A percentile compares a stretch with the other conserved stretches of the same genome.
These are phyloP conservation scores for Sugiyamaella paludigena DNA, from an alignment of 1,139 yeast genomes.

Conservation along the genomic window DNA sequence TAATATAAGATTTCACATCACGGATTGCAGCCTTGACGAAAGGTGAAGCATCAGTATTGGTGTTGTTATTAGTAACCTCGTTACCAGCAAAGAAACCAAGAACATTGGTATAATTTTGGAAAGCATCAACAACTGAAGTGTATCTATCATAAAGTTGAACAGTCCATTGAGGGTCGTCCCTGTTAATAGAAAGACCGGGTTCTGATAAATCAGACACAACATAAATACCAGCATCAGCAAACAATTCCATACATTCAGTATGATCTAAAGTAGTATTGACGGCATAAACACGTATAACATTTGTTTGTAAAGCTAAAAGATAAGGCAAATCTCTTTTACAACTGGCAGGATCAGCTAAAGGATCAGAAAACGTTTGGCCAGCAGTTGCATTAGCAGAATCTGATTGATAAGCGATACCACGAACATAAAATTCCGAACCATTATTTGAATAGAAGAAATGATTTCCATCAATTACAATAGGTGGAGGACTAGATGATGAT, in stretches of 20 bases:
- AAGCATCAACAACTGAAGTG: conserved; percentile 71
- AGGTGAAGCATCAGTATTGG: conserved; percentile 67
- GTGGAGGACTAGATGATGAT: conserved; percentile 29
- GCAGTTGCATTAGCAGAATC: conserved; percentile 45
- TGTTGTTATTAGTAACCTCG: conserved; percentile 79
- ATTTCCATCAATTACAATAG: conserved; percentile 42
- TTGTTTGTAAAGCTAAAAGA: conserved; percentile 71
- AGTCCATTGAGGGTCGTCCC: conserved; percentile 68
- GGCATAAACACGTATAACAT: conserved; percentile 85
- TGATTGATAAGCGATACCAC: conserved; percentile 77
- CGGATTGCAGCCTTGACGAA: conserved; percentile 80
- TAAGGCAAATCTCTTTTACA: conserved; percentile 75
- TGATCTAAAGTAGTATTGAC: conserved; percentile 79
- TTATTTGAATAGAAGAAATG: conserved; percentile 77
- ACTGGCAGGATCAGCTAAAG: conserved; percentile 61
- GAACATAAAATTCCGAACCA: conserved; percentile 78
- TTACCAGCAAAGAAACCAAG: conserved; percentile 95
- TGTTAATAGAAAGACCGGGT: conserved; percentile 71
- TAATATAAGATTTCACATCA: conserved; percentile 76
- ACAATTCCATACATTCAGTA: conserved; percentile 82
- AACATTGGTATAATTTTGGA: conserved; percentile 77
- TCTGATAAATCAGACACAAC: conserved; percentile 88
- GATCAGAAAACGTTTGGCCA: conserved; percentile 53
- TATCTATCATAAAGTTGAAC: conserved; percentile 50
- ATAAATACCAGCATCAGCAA: conserved; percentile 91